Evolutionary conservation across 345 rosid genomes (phyloP), one percentile per base, ranked within the genome.

Genomic region (Rubroshorea leprosula): DNA sequence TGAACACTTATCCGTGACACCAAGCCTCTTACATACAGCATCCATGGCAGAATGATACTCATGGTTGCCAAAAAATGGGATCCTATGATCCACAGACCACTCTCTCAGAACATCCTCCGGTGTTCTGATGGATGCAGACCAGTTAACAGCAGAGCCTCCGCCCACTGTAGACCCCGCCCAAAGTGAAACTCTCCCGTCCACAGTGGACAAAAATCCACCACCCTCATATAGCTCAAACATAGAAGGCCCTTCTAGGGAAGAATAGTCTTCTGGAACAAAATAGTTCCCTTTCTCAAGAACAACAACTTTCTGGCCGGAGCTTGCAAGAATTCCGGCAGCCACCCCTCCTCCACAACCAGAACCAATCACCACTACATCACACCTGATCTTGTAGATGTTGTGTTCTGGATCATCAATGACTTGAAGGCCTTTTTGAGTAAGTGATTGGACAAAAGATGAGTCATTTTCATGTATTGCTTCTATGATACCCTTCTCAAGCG

Each of bases 331-430:
- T 23, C 82, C 81, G n/a, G 88, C 92, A 48, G 92, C 88, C 58
- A 82, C 86, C 6, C 82, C 92, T 60, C 88, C 88, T 9, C 92
- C 88, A 7, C 88, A 80, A 47, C 88, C 86, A 7, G 88, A 80
- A 22, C 88, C 92, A 12, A 85, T 61, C 8, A 85, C 66, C 22
- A 78, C 83, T 4, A 71, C 88, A 63, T 85, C 88, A 49, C 92
- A 85, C 58, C 74, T 67, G 69, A 85, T 78, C 65, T 68, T 73
- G 67, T 63, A 70, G 56, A 66, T 65, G 64, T 76, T 53, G 39
- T 29, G 35, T 16, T 68, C 54, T 4, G 18, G 19, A 7, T 76
- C 78, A 63, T 76, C 76, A 6, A 63, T 57, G 58, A 85, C 83
- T 50, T 73, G 57, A 52, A 85, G 63, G 27, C 86, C 89, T 65